Evolutionary conservation across 2,329 filamentous ascomycete species (phyloP), one percentile per base, ranked within the genome.

Genomic region (Diaporthe ilicicola): DNA sequence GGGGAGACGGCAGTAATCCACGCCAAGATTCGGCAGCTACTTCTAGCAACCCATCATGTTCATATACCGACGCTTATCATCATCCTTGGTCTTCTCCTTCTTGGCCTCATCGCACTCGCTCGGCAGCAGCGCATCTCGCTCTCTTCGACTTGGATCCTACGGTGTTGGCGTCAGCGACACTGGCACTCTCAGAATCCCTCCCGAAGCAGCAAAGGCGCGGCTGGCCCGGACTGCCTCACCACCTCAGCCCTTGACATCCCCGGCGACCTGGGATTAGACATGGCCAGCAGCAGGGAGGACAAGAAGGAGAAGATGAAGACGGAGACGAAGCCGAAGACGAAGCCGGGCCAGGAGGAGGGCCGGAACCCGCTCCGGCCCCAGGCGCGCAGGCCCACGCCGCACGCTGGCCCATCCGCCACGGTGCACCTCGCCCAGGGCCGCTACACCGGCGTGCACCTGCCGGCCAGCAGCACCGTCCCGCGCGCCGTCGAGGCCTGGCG

Each of bases 401-500:
- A 72, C 64, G 32, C 32, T 27, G 55, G 67, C 64, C 56, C 69
- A 61, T 51, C 77, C 69, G 19, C 73, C 48, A 76, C 76, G 17
- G 75, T 83, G 44, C 72, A 72, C 22, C 76, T 85, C 55, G 74
- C 55, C 13, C 84, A 85, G 74, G 84, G 84, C 53, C 80, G 75
- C 1, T 85, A 84, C 73, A 69, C 81, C 2, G 84, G 84, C 69
- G 76, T 79, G 29, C 76, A 79, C 42, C 73, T 82, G 48, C 66
- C 75, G n/a, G 71, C 77, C 13, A 76, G 75, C 12, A 34, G 67
- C 10, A 73, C 75, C 15, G 79, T 80, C 32, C 83, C 85, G 4
- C 82, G 81, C 59, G 74, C 81, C 19, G 74, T 88, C 51, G 84
- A 88, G 50, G 81, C 81, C 13, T 88, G 85, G 76, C 81, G 83